Evolutionary conservation across 1,284 basidiomycete species (phyloP).

Genomic region (Sporisorium graminicola): DNA sequence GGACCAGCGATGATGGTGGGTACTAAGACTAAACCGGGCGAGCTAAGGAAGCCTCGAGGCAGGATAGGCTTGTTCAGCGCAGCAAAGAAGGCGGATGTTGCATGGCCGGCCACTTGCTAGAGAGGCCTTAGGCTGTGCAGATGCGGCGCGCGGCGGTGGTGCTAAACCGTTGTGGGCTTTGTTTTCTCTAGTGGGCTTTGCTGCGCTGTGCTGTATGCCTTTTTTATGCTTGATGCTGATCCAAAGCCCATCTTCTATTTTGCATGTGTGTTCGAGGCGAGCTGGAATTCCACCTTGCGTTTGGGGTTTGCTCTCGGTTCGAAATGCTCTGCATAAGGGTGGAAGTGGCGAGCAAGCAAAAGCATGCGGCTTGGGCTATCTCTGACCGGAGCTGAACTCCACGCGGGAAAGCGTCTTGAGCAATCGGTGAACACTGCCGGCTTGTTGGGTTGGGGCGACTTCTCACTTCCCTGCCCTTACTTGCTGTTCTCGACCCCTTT

Average conservation of each 20-base stretch:
- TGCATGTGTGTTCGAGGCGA: neutral
- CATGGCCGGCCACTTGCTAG: neutral
- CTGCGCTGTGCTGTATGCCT: no score
- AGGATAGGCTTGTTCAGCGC: neutral
- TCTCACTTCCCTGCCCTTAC: no score
- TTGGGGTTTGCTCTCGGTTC: neutral
- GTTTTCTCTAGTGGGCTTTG: neutral
- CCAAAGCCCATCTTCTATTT: neutral
- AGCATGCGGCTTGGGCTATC: no score
- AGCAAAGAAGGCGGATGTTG: neutral
- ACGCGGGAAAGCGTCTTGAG: no score
- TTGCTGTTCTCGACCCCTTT: no score
- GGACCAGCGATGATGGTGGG: neutral
- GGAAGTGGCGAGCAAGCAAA: no score
- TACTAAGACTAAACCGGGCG: no score
- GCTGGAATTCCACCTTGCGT: neutral
- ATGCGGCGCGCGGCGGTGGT: neutral
- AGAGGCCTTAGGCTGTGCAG: constrained; percentile 4
- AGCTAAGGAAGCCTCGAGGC: neutral
- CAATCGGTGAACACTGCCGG: no score
- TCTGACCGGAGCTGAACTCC: no score
- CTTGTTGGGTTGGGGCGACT: no score
- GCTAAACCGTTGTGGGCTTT: no score
- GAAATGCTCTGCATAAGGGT: no score
- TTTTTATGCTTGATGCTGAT: neutral